These are phyloP conservation scores for Kwoniella heveanensis DNA, from an alignment of 768 basidiomycete genomes.

Conservation along the genomic window DNA sequence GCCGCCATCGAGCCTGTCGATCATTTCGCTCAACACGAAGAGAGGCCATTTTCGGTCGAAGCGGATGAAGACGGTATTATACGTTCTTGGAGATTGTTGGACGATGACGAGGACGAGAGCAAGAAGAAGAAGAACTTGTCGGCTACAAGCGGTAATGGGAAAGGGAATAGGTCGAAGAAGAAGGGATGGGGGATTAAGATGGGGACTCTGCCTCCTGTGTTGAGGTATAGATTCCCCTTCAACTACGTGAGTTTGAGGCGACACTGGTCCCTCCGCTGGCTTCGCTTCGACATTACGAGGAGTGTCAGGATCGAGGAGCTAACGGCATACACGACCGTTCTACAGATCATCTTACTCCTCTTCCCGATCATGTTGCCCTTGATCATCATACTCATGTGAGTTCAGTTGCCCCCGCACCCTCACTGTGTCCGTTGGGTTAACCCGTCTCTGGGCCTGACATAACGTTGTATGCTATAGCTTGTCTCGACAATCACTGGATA, in stretches of 20 bases:
- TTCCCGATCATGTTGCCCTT: conserved; percentile 41
- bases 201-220: conserved; percentile 38
- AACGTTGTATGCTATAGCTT: conserved; percentile 18
- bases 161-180: conserved; percentile 8
- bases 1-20: conserved; percentile 36
- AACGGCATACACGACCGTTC: no score
- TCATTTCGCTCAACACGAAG: conserved; percentile 37
- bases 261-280: conserved; percentile 9
- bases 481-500: conserved; percentile 32
- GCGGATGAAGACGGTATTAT: conserved; percentile 36
- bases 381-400: conserved; percentile 38
- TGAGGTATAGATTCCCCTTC: conserved; percentile 40
- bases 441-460: no score
- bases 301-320: no score
- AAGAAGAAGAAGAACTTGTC: not conserved
- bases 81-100: conserved; percentile 15
- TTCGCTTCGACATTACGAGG: no score
- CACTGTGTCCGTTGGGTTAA: no score
- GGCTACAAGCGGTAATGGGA: not conserved
- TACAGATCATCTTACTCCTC: conserved; percentile 35
- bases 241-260: conserved; percentile 43
- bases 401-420: not conserved
- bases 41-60: conserved; percentile 28
- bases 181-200: conserved; percentile 15
- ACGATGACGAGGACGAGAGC: conserved; percentile 3